Base-by-base conservation (phyloP, 2,329 filamentous ascomycete species). In the Sarocladiaceae sp. region DNA sequence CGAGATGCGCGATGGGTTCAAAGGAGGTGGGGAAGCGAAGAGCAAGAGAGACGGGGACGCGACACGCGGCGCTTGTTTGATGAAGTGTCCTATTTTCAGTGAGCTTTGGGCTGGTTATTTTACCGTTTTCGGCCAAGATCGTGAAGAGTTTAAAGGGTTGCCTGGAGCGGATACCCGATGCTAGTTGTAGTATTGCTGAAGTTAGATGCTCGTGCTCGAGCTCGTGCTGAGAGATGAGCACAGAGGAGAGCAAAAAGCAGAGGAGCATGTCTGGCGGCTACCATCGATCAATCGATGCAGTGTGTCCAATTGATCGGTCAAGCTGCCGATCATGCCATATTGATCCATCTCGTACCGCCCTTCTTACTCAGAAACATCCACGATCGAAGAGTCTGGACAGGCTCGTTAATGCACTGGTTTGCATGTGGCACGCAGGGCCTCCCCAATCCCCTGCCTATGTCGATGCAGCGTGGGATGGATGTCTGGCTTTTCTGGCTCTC, bases 61-160 rank as follows among this genome's bases (percentile, higher is more conserved):
- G 44, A 48, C 44, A 48, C 44, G 44, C 44, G 44, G 44, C 44
- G 6, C 44, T 18, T 18, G 15, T 10, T 10, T n/a, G n/a, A n/a
- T n/a, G n/a, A n/a, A n/a, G n/a, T n/a, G n/a, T n/a, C n/a, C n/a
- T n/a, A n/a, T 4, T 26, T n/a, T 46, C 22, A 46, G n/a, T 29
- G 23, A 29, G 40, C 20, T 29, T 26, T 6, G 7, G 17, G 7
- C 12, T 25, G 6, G 8, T 4, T 28, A 5, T 42, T 7, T 42
- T 22, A 25, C 37, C 17, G 37, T 25, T 42, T 25, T n/a, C 37
- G 37, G 17, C 17, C 37, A 42, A 42, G 18, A 42, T 7, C 7
- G 17, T 4, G 15, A 20, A 42, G 37, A 22, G 37, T 13, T 20
- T 6, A 42, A 29, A 23, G 25, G 33, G 33, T 18, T 39, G 48